Evolutionary conservation across 75 land plant genomes (phyloP), one percentile per base, ranked within the genome.

Genomic region (Picea glauca): DNA sequence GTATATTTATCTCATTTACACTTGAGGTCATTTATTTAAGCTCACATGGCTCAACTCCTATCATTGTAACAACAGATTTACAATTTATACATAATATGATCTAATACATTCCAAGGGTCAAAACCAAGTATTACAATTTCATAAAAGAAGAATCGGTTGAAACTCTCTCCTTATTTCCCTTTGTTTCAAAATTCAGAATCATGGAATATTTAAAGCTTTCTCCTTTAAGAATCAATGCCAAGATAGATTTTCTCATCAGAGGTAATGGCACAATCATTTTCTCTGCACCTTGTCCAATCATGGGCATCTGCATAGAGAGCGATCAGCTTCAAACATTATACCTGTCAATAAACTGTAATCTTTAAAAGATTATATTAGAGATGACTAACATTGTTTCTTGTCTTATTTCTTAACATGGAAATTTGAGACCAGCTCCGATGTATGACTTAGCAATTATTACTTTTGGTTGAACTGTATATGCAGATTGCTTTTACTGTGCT

Each of bases 401-500:
- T 74, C 59, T 74, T 75, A 30, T 57, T 30, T 57, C 35, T 75
- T 26, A 31, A 18, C 3, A 70, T 20, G 54, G 40, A 70, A 70
- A 5, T 43, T 70, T 18, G 43, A 70, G 23, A 43, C 43, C 74
- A 70, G 13, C 8, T 70, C 23, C 43, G 43, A 46, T 43, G 54
- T n/a, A 13, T 70, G 26, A 21, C 74, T 40, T 40, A n/a, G 23
- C 3, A 46, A 43, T 70, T 70, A 40, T 70, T 70, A 6, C 76
- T 75, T 58, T 32, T 14, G 11, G 35, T 75, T 54, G 23, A 26
- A 43, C 30, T 75, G 58, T 58, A 75, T 15, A 11, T 75, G 31
- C 59, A 75, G 76, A 75, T 75, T 13, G 76, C 76, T 50, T 96
- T 96, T 81, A 88, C 90, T 21, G 63, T 82, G 18, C 72, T 96